Base-by-base conservation (phyloP, 768 basidiomycete species). In the Trametes sanguinea region DNA sequence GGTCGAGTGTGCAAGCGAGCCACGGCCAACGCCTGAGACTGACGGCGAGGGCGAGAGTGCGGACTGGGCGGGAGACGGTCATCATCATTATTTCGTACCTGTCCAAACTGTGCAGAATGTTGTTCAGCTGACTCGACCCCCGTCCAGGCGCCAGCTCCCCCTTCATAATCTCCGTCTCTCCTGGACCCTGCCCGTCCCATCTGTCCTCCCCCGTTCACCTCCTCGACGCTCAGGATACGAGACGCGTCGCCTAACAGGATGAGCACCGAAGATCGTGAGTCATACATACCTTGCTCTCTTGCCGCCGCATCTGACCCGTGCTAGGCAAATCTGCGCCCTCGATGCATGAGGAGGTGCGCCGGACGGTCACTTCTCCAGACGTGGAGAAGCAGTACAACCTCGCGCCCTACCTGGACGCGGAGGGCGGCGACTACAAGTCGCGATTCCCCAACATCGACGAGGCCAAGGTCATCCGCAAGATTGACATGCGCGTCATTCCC, bases 401-500 rank as follows among this genome's bases (percentile, higher is more conserved):
- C 50, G 61, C 55, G 51, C 51, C 39, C 37, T 64, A 60, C 48
- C 6, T 54, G 35, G 16, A 43, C 8, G 47, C 57, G 3, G 64
- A 67, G 14, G 65, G 60, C 14, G 51, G 65, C 7, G 62, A 63
- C 57, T 63, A 69, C 51, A 66, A 57, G 57, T 42, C 58, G 32
- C 64, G 62, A n/a, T 66, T 67, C 52, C 62, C 68, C 27, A 51
- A 63, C 44, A 52, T 74, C 39, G 61, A 75, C 56, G 73, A 73
- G 56, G 61, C 68, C 5, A 70, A 69, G 56, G 60, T 76, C 27
- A n/a, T 76, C n/a, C 65, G 70, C 33, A 76, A 76, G 68, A 71
- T 76, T 30, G 76, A 76, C 62, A 16, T 69, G 6, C 71, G 68
- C 33, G 66, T 82, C 48, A 70, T 81, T 4, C 80, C 80, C 42